Base-by-base conservation (phyloP, 108 stramenopile species). In the Cyclotella cryptica region DNA sequence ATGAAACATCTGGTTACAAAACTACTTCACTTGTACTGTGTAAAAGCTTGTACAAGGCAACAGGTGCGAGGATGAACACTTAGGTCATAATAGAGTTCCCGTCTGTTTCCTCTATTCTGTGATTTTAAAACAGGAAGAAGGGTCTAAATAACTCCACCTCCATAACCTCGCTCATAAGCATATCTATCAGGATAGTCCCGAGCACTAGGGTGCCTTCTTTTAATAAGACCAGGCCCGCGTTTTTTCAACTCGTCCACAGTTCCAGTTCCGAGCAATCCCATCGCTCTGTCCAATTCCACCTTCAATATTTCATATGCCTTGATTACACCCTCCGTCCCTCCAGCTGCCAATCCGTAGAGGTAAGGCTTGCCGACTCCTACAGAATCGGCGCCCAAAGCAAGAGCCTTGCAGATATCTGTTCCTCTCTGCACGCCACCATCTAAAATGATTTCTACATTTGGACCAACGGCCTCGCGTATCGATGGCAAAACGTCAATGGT, bases 381-480 rank as follows among this genome's bases (percentile, higher is more conserved):
- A 26, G 96, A 83, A 76, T 96, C 93, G 13, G 97, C 97, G 22
- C 98, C 98, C 35, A 98, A 85, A 1, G 98, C 98, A 18, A 98
- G 75, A 7, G 97, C 97, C 86, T 98, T 98, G 71, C 94, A 90
- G 77, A 96, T 98, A 81, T 99, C 98, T 18, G 97, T 97, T 40
- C 98, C 98, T 66, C 97, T 93, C 81, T 93, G 93, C n/a, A 99
- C 92, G 75, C 98, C 98, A 52, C 98, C 97, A 77, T 99, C 98
- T 75, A 98, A 71, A 72, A 97, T 98, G 45, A 99, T 95, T 84
- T 98, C 96, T 45, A 91, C 95, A 80, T 89, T 94, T 40, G 90
- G 90, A 29, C 94, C 98, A 17, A 97, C 98, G 15, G 92, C 92
- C 77, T 89, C 95, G 49, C 97, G 93, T 63, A 96, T 96, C 40